Evolutionary conservation across 169 alveolate species (phyloP), one percentile per base, ranked within the genome.

Genomic region (Eimeria acervulina): DNA sequence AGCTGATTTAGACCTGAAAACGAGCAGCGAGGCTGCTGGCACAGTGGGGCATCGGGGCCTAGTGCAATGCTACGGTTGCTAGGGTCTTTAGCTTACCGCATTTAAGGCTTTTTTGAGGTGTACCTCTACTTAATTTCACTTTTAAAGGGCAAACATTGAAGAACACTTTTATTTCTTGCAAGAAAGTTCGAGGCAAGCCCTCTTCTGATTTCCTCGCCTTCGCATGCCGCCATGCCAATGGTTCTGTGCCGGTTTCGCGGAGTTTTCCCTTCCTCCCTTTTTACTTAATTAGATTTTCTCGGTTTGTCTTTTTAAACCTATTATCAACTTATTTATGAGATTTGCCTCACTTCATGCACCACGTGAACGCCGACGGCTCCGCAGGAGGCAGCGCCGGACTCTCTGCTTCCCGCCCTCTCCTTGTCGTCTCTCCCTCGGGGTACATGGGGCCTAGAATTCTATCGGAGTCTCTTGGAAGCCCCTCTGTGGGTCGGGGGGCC

Each of bases 11-110:
- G n/a, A 4, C 2, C 68, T 21, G 68, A 12, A 21, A 12, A 59
- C 68, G 1, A 12, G 7, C 68, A 59, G n/a, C 28, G n/a, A 59
- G 68, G 68, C 68, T n/a, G 68, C 68, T n/a, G 68, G 68, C 19
- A n/a, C 68, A 21, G 68, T 59, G 68, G 68, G 68, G 68, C 68
- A 59, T 59, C 68, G 68, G 68, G 68, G 68, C 28, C n/a, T 51
- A 1, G 59, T 17, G 59, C 2, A 17, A 17, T 59, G 19, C 68
- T 13, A 12, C n/a, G 68, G 68, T n/a, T 12, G 68, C 26, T 59
- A 1, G 8, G 68, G 68, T 12, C 12, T 47, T 59, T 0, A n/a
- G 26, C n/a, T 59, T 12, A 59, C 28, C 1, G 8, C n/a, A 59
- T 1, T 59, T 21, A 59, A 17, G 0, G 28, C 28, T 12, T 13